phyloP scores from a whole-genome alignment of 495 filamentous ascomycete genomes.

The Rostrohypoxylon terebratum region DNA sequence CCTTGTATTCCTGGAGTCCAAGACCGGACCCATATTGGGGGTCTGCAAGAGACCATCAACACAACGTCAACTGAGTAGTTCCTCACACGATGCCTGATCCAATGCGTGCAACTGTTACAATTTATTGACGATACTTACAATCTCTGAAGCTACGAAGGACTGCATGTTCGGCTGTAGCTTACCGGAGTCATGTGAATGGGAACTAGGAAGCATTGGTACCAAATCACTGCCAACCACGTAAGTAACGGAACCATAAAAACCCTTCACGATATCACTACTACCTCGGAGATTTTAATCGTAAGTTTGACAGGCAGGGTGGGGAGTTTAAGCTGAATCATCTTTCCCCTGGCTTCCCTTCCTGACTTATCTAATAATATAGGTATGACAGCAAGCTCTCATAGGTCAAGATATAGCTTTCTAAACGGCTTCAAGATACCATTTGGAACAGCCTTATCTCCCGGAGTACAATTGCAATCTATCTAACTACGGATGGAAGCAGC shows the following conservation, averaged over 20 bases:
- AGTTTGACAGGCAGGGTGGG: conserved; percentile 12
- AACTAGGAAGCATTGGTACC: conserved; percentile 26
- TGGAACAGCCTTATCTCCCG: background rate
- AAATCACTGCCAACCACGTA: conserved; percentile 44
- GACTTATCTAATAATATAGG: too few relatives aligned
- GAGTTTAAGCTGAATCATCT: conserved; percentile 8
- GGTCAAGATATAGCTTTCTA: background rate
- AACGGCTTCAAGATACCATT: background rate
- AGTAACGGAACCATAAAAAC: conserved; percentile 13
- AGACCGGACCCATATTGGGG: background rate
- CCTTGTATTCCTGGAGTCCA: background rate
- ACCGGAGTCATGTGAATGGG: conserved; percentile 27
- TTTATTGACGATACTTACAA: conserved; percentile 5
- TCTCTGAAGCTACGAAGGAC: conserved; percentile 8
- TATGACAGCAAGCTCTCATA: background rate
- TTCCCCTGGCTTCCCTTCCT: background rate
- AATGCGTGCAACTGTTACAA: conserved; percentile 7
- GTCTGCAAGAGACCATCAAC: background rate
- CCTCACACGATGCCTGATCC: background rate
- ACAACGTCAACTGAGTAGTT: background rate
- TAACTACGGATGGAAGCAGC: background rate
- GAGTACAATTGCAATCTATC: background rate
- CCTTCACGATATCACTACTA: conserved; percentile 34
- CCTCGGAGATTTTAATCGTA: conserved; percentile 27
- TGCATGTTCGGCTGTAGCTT: conserved; percentile 33